A percentile compares a stretch with the other conserved stretches of the same genome.
phyloP scores from a whole-genome alignment of 176 grass and related monocot species.

The Oryza rufipogon region DNA sequence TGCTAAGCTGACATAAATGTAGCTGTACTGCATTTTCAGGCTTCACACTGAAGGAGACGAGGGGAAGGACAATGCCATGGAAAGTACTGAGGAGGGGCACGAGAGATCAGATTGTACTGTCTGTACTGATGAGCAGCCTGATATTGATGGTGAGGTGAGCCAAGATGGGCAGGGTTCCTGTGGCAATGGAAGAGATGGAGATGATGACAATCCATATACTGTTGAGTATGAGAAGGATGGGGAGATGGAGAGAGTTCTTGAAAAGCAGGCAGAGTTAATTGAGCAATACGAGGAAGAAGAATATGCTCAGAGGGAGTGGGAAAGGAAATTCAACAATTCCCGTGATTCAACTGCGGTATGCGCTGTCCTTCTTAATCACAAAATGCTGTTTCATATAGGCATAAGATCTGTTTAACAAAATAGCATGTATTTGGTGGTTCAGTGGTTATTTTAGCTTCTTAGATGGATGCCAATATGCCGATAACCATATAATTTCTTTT shows the following conservation, averaged over 20 bases:
- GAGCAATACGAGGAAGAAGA: constrained; percentile 78
- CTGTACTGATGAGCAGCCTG: constrained; percentile 25
- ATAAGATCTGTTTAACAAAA: constrained; percentile 3
- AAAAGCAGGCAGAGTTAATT: constrained; percentile 85
- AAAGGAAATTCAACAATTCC: constrained; percentile 68
- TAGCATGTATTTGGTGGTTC: neutral
- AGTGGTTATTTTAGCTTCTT: constrained; percentile 1
- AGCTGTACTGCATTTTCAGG: constrained; percentile 31
- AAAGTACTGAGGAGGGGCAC: constrained; percentile 27
- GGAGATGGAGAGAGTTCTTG: constrained; percentile 88
- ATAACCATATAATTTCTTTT: neutral
- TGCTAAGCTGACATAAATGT: constrained; percentile 17
- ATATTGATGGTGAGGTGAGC: constrained; percentile 55
- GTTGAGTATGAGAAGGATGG: constrained; percentile 48
- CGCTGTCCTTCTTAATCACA: neutral
- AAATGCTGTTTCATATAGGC: neutral
- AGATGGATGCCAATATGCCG: neutral
- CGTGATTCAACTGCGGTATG: constrained; percentile 48
- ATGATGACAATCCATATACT: neutral
- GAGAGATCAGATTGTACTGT: constrained; percentile 48
- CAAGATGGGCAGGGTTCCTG: constrained; percentile 41
- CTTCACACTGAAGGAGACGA: constrained; percentile 39
- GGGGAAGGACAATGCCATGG: constrained; percentile 21
- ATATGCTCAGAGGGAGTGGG: constrained; percentile 97
- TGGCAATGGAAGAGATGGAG: constrained; percentile 8